Percentiles rank a stretch among this genome's conserved stretches.
Evolutionary conservation across 345 rosid genomes (phyloP).

Genomic region (Citrus cavaleriei): DNA sequence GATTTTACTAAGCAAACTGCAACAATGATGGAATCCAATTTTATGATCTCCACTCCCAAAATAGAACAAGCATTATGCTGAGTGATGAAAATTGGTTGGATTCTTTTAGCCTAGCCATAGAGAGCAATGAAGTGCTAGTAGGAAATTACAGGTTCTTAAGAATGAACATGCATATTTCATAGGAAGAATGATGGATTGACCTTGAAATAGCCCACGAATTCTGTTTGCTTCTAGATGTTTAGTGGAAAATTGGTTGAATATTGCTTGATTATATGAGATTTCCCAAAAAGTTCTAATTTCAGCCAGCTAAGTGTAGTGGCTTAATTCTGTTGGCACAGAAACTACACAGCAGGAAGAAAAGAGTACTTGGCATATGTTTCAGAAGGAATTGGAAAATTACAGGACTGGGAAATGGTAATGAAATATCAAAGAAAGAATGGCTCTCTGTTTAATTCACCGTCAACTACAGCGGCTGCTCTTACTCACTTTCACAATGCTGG

Average conservation of each 20-base stretch:
- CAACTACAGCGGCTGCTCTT: constrained; percentile 80
- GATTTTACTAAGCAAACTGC: not conserved
- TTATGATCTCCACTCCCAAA: not conserved
- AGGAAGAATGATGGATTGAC: not conserved
- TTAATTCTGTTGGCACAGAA: constrained; percentile 25
- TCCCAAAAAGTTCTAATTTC: not conserved
- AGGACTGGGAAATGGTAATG: constrained; percentile 61
- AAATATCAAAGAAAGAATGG: constrained; percentile 74
- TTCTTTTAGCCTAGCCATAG: not conserved
- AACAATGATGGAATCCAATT: not conserved
- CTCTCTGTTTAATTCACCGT: constrained; percentile 81
- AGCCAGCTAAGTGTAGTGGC: not conserved
- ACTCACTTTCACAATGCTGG: constrained; percentile 42
- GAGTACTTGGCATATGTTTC: constrained; percentile 62
- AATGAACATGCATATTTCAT: not conserved
- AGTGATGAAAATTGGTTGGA: not conserved
- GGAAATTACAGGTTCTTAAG: no score
- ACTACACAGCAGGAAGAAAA: constrained; percentile 42
- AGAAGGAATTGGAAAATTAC: constrained; percentile 57
- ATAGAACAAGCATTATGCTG: not conserved
- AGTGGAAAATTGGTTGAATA: not conserved
- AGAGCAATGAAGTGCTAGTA: not conserved
- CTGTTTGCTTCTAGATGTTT: not conserved
- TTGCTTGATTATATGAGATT: not conserved
- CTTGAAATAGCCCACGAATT: not conserved